Evolutionary conservation across 2,329 filamentous ascomycete genomes (phyloP).

Genomic region (Chaetomiaceae sp.): DNA sequence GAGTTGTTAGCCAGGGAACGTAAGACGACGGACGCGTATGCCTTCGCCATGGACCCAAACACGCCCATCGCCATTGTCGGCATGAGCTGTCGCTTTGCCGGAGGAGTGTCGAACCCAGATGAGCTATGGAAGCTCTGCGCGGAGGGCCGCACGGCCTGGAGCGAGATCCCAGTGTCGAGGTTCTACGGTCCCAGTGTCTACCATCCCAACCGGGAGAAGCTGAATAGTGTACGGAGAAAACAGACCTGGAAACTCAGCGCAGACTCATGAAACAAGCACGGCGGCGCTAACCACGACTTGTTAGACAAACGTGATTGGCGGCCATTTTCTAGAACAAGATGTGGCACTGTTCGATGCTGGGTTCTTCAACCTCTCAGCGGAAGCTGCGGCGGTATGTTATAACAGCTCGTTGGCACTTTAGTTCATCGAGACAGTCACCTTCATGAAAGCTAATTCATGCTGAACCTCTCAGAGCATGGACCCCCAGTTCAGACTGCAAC

Average conservation of each 20-base stretch:
- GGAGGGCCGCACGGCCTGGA: slow-evolving; percentile 13
- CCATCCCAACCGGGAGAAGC: no score
- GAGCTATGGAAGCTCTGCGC: slow-evolving; percentile 29
- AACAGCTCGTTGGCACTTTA: no score
- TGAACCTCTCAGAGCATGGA: neutral
- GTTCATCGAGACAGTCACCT: no score
- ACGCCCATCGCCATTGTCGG: slow-evolving; percentile 38
- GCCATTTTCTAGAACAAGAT: neutral
- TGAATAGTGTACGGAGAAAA: neutral
- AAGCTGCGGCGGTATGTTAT: neutral
- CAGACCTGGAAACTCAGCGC: neutral
- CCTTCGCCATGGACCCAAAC: no score
- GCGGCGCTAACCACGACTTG: neutral
- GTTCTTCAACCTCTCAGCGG: neutral
- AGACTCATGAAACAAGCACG: no score
- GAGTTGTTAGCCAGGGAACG: no score
- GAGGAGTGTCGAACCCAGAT: slow-evolving; percentile 27
- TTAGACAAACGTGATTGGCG: neutral
- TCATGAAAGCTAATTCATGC: no score
- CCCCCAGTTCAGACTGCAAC: neutral
- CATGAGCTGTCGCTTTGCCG: slow-evolving; percentile 32
- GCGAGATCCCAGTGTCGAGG: slow-evolving; percentile 24
- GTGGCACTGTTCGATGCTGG: neutral
- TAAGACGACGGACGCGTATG: no score
- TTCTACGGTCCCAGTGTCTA: slow-evolving; percentile 26